phyloP scores from a whole-genome alignment of 768 basidiomycete species.

The Calocybe cyanea region DNA sequence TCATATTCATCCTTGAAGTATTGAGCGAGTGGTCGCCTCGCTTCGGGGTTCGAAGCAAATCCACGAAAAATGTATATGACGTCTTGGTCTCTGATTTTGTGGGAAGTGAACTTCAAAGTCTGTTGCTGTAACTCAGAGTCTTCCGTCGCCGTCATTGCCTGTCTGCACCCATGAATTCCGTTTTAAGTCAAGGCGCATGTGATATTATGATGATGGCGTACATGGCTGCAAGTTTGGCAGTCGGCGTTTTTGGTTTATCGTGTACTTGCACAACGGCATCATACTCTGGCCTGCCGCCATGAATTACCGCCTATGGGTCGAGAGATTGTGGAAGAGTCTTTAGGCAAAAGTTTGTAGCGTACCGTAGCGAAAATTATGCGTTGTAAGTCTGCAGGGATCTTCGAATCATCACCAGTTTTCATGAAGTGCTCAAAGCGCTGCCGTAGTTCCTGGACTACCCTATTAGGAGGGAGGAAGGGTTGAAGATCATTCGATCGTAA shows the following conservation, averaged over 20 bases:
- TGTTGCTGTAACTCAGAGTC: slow-evolving; percentile 54
- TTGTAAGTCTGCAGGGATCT: slow-evolving; percentile 79
- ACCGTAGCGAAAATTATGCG: slow-evolving; percentile 50
- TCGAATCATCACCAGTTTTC: slow-evolving; percentile 68
- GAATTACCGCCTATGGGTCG: slow-evolving; percentile 53
- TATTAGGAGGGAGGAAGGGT: too few relatives aligned
- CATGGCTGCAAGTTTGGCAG: slow-evolving; percentile 69
- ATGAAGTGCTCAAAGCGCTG: slow-evolving; percentile 69
- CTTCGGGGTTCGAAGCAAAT: slow-evolving; percentile 50
- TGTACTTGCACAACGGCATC: slow-evolving; percentile 66
- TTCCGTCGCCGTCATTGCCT: slow-evolving; percentile 59
- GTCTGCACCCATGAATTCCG: slow-evolving; percentile 31
- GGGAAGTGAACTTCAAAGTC: slow-evolving; percentile 59
- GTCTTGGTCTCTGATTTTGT: slow-evolving; percentile 57
- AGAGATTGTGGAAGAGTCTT: slow-evolving; percentile 3
- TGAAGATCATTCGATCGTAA: too few relatives aligned
- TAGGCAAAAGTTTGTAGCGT: slow-evolving; percentile 15
- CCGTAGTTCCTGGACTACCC: slow-evolving; percentile 71
- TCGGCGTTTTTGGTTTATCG: slow-evolving; percentile 70
- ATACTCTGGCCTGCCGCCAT: slow-evolving; percentile 75
- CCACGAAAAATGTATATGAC: slow-evolving; percentile 60
- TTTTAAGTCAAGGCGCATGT: slow-evolving; percentile 9
- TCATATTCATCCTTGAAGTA: slow-evolving; percentile 74
- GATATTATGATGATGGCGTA: slow-evolving; percentile 26
- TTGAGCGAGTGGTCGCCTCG: slow-evolving; percentile 48